Conservation (phyloP, 352 stramenopile genomes). For the Globisporangium echinulatum region DNA sequence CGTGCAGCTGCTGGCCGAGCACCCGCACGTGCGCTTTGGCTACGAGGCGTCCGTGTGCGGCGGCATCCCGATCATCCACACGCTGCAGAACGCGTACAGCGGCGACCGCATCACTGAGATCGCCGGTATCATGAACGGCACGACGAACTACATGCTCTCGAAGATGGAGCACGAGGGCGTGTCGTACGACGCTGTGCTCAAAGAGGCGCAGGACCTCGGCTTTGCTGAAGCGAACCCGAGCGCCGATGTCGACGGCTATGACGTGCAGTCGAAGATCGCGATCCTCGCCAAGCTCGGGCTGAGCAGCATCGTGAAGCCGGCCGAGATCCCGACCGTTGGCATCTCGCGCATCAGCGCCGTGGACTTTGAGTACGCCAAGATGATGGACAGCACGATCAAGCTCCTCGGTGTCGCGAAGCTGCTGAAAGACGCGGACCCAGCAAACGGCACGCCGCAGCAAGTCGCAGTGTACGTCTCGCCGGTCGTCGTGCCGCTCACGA, state of each 20-base stretch:
- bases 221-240: slow-evolving; percentile 94
- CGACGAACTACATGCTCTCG: slow-evolving; percentile 97
- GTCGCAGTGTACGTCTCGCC: slow-evolving; percentile 93
- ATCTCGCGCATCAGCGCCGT: slow-evolving; percentile 89
- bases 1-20: slow-evolving; percentile 63
- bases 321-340: slow-evolving; percentile 88
- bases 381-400: slow-evolving; percentile 96
- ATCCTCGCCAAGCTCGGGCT: slow-evolving; percentile 94
- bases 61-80: slow-evolving; percentile 97
- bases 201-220: slow-evolving; percentile 90
- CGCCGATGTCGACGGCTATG: slow-evolving; percentile 93
- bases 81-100: slow-evolving; percentile 89
- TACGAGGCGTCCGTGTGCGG: slow-evolving; percentile 95
- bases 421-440: slow-evolving; percentile 67
- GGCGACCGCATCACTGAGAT: slow-evolving; percentile 92
- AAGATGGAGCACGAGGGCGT: slow-evolving; percentile 94
- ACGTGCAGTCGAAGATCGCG: slow-evolving; percentile 95
- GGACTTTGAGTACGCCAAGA: slow-evolving; percentile 96
- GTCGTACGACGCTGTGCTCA: slow-evolving; percentile 90
- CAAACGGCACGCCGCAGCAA: slow-evolving; percentile 59
- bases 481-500: slow-evolving; percentile 83
- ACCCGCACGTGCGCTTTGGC: slow-evolving; percentile 85
- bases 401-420: slow-evolving; percentile 86
- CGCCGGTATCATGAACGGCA: slow-evolving; percentile 96
- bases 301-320: slow-evolving; percentile 81